phyloP scores from a whole-genome alignment of 176 grass and related monocot genomes.

The Avena sativa region DNA sequence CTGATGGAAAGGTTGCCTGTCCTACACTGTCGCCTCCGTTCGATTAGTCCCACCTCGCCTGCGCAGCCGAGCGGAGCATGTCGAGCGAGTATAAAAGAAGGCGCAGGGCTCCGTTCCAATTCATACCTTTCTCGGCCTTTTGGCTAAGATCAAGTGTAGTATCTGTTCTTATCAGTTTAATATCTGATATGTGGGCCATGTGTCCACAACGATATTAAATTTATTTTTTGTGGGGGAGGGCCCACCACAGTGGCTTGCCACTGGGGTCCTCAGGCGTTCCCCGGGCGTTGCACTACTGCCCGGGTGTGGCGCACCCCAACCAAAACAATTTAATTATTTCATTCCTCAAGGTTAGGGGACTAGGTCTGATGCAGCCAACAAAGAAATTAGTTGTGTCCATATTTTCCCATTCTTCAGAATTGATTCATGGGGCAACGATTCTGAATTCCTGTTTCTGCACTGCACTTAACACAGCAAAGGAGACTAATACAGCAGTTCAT shows the following conservation, averaged over 20 bases:
- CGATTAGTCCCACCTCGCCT: not conserved
- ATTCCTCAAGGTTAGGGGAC: not conserved
- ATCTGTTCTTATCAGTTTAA: conserved; percentile 81
- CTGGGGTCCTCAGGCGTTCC: not conserved
- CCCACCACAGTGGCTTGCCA: conserved; percentile 9
- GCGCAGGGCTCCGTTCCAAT: not conserved
- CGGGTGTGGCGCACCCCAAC: not conserved
- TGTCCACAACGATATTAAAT: not conserved
- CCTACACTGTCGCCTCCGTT: not conserved
- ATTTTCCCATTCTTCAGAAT: no score
- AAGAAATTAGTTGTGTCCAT: no score
- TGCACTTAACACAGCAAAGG: no score
- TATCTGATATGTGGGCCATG: conserved; percentile 53
- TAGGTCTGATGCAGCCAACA: no score
- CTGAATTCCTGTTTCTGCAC: no score
- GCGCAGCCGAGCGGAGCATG: not conserved
- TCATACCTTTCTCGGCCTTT: conserved; percentile 84
- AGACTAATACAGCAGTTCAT: no score
- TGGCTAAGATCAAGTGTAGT: conserved; percentile 86
- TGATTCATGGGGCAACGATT: no score
- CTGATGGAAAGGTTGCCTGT: not conserved
- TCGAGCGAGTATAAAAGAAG: not conserved
- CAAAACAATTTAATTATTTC: not conserved
- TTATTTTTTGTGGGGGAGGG: not conserved
- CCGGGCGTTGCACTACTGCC: not conserved